Conservation (phyloP, 768 basidiomycete species). For the Trametes punicea region DNA sequence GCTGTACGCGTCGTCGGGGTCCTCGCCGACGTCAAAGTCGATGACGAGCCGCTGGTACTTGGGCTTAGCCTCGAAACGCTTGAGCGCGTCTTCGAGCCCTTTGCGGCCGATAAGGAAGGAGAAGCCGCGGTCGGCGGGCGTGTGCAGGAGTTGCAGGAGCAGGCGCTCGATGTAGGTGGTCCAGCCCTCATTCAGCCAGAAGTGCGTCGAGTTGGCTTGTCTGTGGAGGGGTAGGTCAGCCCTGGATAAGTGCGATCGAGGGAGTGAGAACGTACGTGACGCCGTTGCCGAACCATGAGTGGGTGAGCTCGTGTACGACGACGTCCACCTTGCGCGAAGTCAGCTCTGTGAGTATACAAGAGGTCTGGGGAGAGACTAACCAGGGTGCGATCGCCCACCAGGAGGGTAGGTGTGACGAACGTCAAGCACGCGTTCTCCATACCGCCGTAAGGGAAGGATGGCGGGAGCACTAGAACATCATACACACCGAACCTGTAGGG, state of each 20-base stretch:
- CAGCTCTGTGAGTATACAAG: not conserved
- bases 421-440: slow-evolving; percentile 91
- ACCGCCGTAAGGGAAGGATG: slow-evolving; percentile 91
- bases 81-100: slow-evolving; percentile 66
- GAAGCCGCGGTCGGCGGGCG: slow-evolving; percentile 76
- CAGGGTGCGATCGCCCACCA: slow-evolving; percentile 82
- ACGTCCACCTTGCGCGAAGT: slow-evolving; percentile 53
- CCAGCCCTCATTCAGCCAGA: slow-evolving; percentile 93
- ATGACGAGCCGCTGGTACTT: slow-evolving; percentile 81
- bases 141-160: slow-evolving; percentile 64
- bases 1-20: slow-evolving; percentile 75
- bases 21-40: slow-evolving; percentile 67
- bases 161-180: slow-evolving; percentile 91
- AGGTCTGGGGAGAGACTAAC: slow-evolving; percentile 32
- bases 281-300: slow-evolving; percentile 93
- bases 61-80: slow-evolving; percentile 53
- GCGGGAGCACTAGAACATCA: slow-evolving; percentile 84
- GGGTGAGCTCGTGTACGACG: slow-evolving; percentile 81
- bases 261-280: slow-evolving; percentile 51
- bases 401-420: slow-evolving; percentile 84
- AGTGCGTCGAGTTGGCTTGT: slow-evolving; percentile 71
- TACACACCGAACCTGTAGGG: slow-evolving; percentile 86
- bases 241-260: no score
- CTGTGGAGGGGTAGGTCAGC: slow-evolving; percentile 29
- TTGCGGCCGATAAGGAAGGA: slow-evolving; percentile 76